Evolutionary conservation across 768 basidiomycete species (phyloP), one percentile per base, ranked within the genome.

Genomic region (Cytidiella melzeri): DNA sequence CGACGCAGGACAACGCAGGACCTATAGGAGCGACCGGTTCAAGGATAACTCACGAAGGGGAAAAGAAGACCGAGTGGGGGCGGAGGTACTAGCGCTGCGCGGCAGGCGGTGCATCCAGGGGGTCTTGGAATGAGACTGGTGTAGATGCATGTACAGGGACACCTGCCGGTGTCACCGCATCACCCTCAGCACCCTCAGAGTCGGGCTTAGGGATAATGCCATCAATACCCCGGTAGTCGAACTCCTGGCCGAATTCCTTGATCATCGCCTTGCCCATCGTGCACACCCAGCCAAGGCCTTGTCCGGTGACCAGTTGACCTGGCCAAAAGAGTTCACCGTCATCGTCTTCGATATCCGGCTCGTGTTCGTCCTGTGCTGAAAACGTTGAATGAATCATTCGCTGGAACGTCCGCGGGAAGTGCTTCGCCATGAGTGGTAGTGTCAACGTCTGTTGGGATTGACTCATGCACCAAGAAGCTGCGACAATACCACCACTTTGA

Each of bases 241-340:
- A 81, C 27, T 80, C 74, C 59, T 80, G 81, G 54, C 87, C 86
- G 58, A 87, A 84, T 60, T 91, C 88, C 57, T 77, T 80, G 60
- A 91, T 79, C 88, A 91, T 91, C 36, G 87, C 83, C 61, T 84
- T 86, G 57, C 87, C 87, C 80, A 91, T 83, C 24, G 85, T 71
- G 64, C 87, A 90, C n/a, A 89, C 80, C 88, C 88, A 91, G 19
- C 83, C 88, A 25, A 91, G 72, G 43, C 88, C 88, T 63, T 87
- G 84, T 38, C 85, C 86, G 25, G 76, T 84, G 50, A 81, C 70
- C 28, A 77, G 72, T 58, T 87, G 83, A 38, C 81, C 81, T 0
- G 87, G 88, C 88, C 87, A 90, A 60, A 80, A 87, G n/a, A 91
- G 70, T 59, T 90, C 88, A 55, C 87, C 85, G 62, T 88, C 87